Percentiles rank a stretch among this genome's conserved stretches.
Evolutionary conservation across 306 rosid genomes (phyloP).

Genomic region (Trichosanthes truncata): DNA sequence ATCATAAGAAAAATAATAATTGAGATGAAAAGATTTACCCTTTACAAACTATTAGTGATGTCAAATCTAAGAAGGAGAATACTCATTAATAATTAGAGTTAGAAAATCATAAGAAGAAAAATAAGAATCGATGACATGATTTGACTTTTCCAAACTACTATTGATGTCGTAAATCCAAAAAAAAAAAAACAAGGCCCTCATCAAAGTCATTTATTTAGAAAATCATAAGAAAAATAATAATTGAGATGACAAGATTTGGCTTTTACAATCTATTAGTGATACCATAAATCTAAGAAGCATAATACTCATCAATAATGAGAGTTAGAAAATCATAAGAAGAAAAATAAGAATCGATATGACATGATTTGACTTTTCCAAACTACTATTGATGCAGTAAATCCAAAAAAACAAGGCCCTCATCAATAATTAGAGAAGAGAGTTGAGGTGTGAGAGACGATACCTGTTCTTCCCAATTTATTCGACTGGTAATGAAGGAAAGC

Average conservation of each 20-base stretch:
- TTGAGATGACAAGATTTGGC: not conserved
- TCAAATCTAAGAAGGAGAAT: not conserved
- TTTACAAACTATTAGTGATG: not conserved
- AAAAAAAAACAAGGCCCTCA: not conserved
- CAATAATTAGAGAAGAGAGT: not conserved
- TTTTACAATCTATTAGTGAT: not conserved
- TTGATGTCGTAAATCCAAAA: not conserved
- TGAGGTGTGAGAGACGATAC: constrained; percentile 11
- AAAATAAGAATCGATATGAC: not conserved
- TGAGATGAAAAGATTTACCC: constrained; percentile 17
- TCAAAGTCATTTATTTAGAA: not conserved
- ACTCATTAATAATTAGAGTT: not conserved
- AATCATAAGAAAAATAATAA: not conserved
- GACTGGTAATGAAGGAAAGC: constrained; percentile 35
- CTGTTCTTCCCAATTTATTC: constrained; percentile 56
- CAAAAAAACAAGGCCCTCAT: not conserved
- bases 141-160: not conserved
- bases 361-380: not conserved
- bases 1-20: too few relatives aligned
- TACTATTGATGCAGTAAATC: not conserved
- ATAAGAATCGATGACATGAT: not conserved
- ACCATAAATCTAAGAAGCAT: not conserved
- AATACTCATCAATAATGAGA: not conserved
- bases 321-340: not conserved
- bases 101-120: not conserved